Evolutionary conservation across 805 yeast genomes (phyloP).

Genomic region (Maudiozyma bulderi): DNA sequence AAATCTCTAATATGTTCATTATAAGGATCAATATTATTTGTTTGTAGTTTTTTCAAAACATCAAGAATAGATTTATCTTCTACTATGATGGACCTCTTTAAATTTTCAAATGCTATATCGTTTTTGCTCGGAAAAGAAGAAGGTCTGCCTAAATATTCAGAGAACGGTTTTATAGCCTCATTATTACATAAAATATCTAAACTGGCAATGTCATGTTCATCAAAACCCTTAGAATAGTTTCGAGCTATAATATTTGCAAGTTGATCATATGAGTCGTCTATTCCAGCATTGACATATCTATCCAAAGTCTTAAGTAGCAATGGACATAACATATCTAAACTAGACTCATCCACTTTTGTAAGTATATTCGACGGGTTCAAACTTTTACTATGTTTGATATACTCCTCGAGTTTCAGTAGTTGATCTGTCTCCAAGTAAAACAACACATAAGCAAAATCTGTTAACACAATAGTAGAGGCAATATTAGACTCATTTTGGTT

Average conservation of each 20-base stretch:
- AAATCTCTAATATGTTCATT: neutral
- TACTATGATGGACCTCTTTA: neutral
- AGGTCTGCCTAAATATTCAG: neutral
- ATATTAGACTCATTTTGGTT: neutral
- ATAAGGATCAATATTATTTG: neutral
- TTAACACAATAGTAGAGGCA: neutral
- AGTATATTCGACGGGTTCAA: neutral
- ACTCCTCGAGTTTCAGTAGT: constrained; percentile 8
- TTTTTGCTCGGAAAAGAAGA: neutral
- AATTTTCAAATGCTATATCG: neutral
- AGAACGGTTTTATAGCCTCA: constrained; percentile 4
- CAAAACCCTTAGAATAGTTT: neutral
- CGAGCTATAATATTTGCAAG: neutral
- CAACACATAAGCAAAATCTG: constrained; percentile 7
- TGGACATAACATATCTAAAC: neutral
- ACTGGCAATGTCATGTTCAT: constrained; percentile 8
- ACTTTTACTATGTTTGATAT: neutral
- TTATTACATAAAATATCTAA: constrained; percentile 11
- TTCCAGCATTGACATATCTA: constrained; percentile 1
- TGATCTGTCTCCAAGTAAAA: constrained; percentile 20
- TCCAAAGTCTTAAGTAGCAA: constrained; percentile 4
- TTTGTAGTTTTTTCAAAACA: neutral
- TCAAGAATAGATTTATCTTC: neutral
- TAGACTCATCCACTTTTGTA: neutral
- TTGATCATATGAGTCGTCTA: constrained; percentile 2